phyloP scores from a whole-genome alignment of 2,329 filamentous ascomycete genomes.

The Furcasterigmium furcatum region DNA sequence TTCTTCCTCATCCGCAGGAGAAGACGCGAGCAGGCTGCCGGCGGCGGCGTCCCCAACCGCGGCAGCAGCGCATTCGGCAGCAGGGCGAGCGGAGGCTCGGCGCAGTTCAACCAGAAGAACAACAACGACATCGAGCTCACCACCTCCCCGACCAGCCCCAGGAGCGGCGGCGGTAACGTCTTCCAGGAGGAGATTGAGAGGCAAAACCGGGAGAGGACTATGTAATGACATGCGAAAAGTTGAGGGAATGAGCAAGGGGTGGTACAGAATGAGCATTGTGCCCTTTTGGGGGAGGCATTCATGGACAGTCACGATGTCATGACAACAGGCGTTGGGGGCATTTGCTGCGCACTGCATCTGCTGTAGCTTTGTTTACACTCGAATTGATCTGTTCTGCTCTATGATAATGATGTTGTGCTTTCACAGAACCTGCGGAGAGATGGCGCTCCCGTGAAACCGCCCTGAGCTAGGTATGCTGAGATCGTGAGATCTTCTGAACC shows the following conservation, averaged over 20 bases:
- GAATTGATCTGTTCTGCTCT: too few species aligned
- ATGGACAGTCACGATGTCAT: too few species aligned
- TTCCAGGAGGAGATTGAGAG: conserved; percentile 32
- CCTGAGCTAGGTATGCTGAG: too few species aligned
- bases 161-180: conserved; percentile 21
- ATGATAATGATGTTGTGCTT: too few species aligned
- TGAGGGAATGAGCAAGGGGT: background rate
- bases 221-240: background rate
- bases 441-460: too few species aligned
- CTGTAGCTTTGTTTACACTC: too few species aligned
- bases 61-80: conserved; percentile 2
- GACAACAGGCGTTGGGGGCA: too few species aligned
- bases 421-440: too few species aligned
- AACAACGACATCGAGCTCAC: conserved; percentile 22
- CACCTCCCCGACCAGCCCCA: conserved; percentile 19
- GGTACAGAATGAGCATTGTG: too few species aligned
- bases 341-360: too few species aligned
- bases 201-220: conserved; percentile 20
- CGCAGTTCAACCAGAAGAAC: conserved; percentile 10
- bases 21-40: conserved; percentile 15
- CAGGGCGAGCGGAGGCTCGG: background rate
- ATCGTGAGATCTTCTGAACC: too few species aligned
- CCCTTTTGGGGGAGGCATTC: too few species aligned
- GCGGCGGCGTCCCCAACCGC: conserved; percentile 9
- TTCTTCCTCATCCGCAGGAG: conserved; percentile 20